Evolutionary conservation across 129 eudicot species (phyloP).

Genomic region (Tagetes patula): DNA sequence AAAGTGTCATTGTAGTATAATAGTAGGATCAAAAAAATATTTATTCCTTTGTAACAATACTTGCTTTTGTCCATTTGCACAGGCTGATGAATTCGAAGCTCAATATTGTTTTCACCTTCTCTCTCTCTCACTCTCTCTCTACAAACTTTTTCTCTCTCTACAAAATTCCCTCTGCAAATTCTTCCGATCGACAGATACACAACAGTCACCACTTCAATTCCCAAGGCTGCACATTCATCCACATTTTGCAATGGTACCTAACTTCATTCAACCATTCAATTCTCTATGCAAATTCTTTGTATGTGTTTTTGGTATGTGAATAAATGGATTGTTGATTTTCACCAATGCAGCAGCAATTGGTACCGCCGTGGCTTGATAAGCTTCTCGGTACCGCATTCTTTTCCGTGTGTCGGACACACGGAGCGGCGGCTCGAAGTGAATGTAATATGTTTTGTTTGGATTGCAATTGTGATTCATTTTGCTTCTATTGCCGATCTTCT

Average conservation of each 20-base stretch:
- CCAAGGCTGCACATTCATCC: constrained; percentile 6
- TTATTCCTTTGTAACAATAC: constrained; percentile 36
- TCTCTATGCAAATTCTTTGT: background rate
- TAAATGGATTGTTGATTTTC: background rate
- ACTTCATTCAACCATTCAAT: background rate
- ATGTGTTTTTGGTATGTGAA: background rate
- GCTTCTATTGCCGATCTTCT: constrained; percentile 92
- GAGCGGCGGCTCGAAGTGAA: constrained; percentile 86
- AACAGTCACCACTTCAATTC: constrained; percentile 17
- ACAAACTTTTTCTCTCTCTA: constrained; percentile 34
- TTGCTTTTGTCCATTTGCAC: constrained; percentile 42
- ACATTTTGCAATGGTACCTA: constrained; percentile 29
- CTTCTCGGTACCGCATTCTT: constrained; percentile 64
- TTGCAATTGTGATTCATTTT: constrained; percentile 70
- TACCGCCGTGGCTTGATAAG: constrained; percentile 91
- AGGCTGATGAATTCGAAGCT: constrained; percentile 77
- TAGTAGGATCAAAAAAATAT: constrained; percentile 26
- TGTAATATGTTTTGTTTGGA: constrained; percentile 93
- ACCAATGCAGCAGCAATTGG: constrained; percentile 44
- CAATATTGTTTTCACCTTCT: constrained; percentile 62
- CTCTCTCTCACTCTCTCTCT: constrained; percentile 39
- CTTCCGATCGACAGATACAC: constrained; percentile 19
- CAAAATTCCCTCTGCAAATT: constrained; percentile 32
- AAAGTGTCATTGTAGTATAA: constrained; percentile 7
- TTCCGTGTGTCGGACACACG: constrained; percentile 66